Evolutionary conservation across 2,329 filamentous ascomycete genomes (phyloP).

Genomic region (Fusarium acutatum): DNA sequence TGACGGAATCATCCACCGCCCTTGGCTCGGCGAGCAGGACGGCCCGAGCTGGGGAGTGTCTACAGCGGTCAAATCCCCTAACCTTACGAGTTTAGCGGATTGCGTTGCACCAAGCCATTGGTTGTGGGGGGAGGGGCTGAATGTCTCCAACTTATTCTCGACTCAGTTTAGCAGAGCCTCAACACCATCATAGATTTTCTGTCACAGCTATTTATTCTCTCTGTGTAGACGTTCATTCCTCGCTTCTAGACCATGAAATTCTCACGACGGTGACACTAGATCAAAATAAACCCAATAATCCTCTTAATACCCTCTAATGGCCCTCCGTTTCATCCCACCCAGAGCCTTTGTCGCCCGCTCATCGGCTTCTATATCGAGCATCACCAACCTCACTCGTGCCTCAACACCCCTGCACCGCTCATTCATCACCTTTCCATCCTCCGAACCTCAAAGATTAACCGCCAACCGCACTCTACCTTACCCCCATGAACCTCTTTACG

Average conservation of each 20-base stretch:
- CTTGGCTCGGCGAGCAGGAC: slow-evolving; percentile 39
- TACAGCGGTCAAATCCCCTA: slow-evolving; percentile 23
- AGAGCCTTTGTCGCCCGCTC: slow-evolving; percentile 21
- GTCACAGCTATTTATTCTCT: neutral
- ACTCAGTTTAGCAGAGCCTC: slow-evolving; percentile 31
- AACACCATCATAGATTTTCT: slow-evolving; percentile 36
- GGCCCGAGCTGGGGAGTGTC: slow-evolving; percentile 33
- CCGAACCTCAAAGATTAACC: slow-evolving; percentile 68
- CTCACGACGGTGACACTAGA: neutral
- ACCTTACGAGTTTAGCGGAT: slow-evolving; percentile 1
- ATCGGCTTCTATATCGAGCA: slow-evolving; percentile 13
- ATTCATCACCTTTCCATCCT: slow-evolving; percentile 49
- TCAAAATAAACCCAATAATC: neutral
- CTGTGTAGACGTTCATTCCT: neutral
- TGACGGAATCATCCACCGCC: slow-evolving; percentile 40
- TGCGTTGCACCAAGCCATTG: neutral
- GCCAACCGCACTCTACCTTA: slow-evolving; percentile 83
- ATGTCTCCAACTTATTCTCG: slow-evolving; percentile 25
- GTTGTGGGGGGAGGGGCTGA: neutral
- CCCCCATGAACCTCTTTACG: slow-evolving; percentile 75
- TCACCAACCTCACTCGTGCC: slow-evolving; percentile 30
- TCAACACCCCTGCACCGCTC: slow-evolving; percentile 46
- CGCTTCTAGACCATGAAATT: neutral
- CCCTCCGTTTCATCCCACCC: slow-evolving; percentile 18
- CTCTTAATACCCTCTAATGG: slow-evolving; percentile 18